These are phyloP conservation scores for Hippophae tibetana DNA, from an alignment of 306 rosid species.

Conservation along the genomic window DNA sequence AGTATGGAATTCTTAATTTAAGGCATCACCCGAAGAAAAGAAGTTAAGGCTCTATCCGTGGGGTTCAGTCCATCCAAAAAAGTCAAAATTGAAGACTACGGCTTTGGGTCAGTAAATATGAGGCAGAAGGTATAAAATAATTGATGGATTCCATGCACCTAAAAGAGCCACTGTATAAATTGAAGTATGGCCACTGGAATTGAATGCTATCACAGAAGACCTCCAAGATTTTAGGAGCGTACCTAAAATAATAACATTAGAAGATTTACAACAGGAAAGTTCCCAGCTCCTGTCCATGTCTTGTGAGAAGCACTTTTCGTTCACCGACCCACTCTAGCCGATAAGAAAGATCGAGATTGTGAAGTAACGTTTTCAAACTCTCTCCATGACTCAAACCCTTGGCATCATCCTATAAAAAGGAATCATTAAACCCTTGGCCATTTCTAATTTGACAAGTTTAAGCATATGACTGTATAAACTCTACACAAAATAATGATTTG, in stretches of 20 bases:
- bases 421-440: conserved; percentile 7
- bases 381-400: conserved; percentile 55
- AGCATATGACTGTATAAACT: neutral
- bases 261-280: conserved; percentile 29
- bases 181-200: neutral
- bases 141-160: neutral
- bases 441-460: neutral
- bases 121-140: neutral
- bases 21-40: too few relatives aligned
- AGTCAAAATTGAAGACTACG: conserved; percentile 1
- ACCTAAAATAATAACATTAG: conserved; percentile 1
- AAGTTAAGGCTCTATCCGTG: too few relatives aligned
- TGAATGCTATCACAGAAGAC: neutral
- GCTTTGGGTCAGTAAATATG: conserved; percentile 3
- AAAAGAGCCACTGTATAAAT: neutral
- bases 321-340: conserved; percentile 65
- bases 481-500: neutral
- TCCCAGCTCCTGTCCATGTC: conserved; percentile 73
- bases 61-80: neutral
- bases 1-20: too few relatives aligned
- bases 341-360: conserved; percentile 78
- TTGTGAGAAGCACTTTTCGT: conserved; percentile 53
- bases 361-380: conserved; percentile 59
- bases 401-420: conserved; percentile 40
- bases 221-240: neutral